Percentiles rank a stretch among this genome's conserved stretches.
Conservation (phyloP, 805 yeast species). For the Candida tibetensis region DNA sequence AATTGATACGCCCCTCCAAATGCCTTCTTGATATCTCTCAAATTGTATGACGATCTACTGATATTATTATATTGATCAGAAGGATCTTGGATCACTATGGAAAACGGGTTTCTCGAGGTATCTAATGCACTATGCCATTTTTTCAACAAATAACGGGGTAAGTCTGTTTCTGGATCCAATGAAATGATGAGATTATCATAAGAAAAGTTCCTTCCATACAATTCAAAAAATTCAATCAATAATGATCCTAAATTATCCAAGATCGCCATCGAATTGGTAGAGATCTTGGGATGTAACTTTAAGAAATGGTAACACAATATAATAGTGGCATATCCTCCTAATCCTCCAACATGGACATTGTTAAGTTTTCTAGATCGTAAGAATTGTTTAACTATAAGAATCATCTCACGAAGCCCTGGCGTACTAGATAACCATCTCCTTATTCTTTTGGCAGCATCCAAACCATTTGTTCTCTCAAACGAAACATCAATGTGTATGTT, state of each 20-base stretch:
- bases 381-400: conserved; percentile 80
- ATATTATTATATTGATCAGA: conserved; percentile 80
- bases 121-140: conserved; percentile 49
- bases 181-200: conserved; percentile 76
- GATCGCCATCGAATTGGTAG: conserved; percentile 64
- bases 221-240: conserved; percentile 86
- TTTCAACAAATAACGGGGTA: conserved; percentile 61
- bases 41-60: conserved; percentile 78
- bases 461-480: conserved; percentile 79
- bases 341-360: conserved; percentile 88
- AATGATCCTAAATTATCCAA: conserved; percentile 79
- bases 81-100: conserved; percentile 85
- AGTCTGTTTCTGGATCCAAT: conserved; percentile 50
- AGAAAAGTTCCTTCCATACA: conserved; percentile 86
- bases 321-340: conserved; percentile 93
- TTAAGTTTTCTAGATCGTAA: conserved; percentile 73
- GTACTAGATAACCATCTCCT: conserved; percentile 67
- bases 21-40: conserved; percentile 75
- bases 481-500: conserved; percentile 83
- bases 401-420: conserved; percentile 81
- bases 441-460: conserved; percentile 77
- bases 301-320: conserved; percentile 80
- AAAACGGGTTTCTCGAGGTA: conserved; percentile 52
- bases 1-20: conserved; percentile 86
- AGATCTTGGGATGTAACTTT: conserved; percentile 71